Base-by-base conservation (phyloP, 176 grass and related monocot genomes). In the Neostapfia colusana region DNA sequence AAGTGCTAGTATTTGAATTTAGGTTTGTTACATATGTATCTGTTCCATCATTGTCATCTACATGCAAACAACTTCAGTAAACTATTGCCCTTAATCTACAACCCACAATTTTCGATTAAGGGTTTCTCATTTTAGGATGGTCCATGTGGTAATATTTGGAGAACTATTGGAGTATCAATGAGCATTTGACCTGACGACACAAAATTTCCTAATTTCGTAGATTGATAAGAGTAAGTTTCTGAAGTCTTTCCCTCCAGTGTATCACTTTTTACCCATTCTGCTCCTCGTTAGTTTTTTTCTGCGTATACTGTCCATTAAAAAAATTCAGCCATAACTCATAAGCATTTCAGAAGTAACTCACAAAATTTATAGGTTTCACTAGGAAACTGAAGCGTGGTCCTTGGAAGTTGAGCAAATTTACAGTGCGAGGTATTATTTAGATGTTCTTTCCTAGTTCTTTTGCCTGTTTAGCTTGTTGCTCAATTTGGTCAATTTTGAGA, bases 151-250 rank as follows among this genome's bases (percentile, higher is more conserved):
- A 81, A 46, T 73, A 81, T 80, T 25, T 99, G 92, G 96, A 89
- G 85, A 71, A 61, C 83, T 62, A 82, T 95, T 8, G 85, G 83
- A 39, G 45, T 93, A 51, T 71, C 78, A 14, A 67, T 99, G 61
- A 69, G 67, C 46, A 79, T 95, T 70, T 62, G 95, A 41, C 84
- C 85, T 46, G 61, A 69, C 34, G 74, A 66, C 35, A 39, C 37
- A 63, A 80, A 70, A 9, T 40, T 41, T 69, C 69, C 75, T 73
- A 74, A 43, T 65, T 74, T 53, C 21, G 55, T 95, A 74, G 92
- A 99, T 89, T 99, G 96, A 92, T 81, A 93, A 74, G 78, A 92
- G 96, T 99, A 93, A 95, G 87, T 84, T 80, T 72, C 42, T 65
- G 16, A 85, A 73, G 24, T 81, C 8, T 26, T n/a, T 62, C 48